phyloP scores from a whole-genome alignment of 2,329 filamentous ascomycete genomes.

The Diatrype stigma region DNA sequence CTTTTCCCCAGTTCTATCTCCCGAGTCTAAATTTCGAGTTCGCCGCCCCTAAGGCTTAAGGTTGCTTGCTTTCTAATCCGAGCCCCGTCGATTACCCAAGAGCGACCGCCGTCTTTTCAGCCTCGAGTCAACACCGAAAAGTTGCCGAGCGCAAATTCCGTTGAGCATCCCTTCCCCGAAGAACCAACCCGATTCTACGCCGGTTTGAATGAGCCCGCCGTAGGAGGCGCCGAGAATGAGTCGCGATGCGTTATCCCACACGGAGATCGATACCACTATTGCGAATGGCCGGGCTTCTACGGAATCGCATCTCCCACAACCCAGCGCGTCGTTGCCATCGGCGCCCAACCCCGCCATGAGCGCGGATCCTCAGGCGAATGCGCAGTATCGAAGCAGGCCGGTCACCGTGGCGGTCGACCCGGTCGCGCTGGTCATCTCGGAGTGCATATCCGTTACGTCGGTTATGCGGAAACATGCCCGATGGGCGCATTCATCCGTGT shows the following conservation, averaged over 20 bases:
- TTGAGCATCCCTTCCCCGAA: not conserved
- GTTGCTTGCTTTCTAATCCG: not conserved
- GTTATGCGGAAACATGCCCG: constrained; percentile 97
- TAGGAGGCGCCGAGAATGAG: constrained; percentile 29
- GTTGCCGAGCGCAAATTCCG: not conserved
- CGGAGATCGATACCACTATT: constrained; percentile 21
- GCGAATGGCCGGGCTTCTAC: constrained; percentile 20
- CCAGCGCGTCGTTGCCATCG: constrained; percentile 10
- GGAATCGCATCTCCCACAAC: constrained; percentile 8
- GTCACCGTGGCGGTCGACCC: constrained; percentile 84
- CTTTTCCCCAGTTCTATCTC: not conserved
- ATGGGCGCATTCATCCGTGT: constrained; percentile 93
- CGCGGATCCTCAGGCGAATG: constrained; percentile 18
- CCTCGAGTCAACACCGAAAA: not conserved
- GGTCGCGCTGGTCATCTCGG: constrained; percentile 89
- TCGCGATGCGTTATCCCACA: constrained; percentile 33
- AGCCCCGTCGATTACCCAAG: not conserved
- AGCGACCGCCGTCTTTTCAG: not conserved
- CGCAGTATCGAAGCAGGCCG: constrained; percentile 57
- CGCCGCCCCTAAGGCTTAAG: too few species aligned
- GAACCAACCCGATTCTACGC: too few species aligned
- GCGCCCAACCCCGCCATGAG: constrained; percentile 28
- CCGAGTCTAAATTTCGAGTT: not conserved
- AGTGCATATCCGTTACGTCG: constrained; percentile 98
- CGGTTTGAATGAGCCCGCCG: constrained; percentile 14